Evolutionary conservation across 2,329 filamentous ascomycete species (phyloP).

Genomic region (Eurotiales sp.): DNA sequence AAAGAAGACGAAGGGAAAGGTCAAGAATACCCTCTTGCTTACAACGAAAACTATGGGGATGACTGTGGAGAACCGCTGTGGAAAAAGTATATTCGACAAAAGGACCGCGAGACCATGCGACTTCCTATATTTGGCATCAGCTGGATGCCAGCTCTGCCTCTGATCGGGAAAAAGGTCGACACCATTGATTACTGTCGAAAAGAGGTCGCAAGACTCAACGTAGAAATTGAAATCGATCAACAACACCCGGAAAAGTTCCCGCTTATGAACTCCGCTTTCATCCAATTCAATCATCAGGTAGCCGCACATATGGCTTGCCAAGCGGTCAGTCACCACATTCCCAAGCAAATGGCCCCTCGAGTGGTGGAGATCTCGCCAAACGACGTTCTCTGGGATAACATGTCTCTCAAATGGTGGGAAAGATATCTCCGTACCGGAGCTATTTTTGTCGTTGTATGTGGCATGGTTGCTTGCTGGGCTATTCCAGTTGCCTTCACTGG

Average conservation of each 20-base stretch:
- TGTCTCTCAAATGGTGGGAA: constrained; percentile 94
- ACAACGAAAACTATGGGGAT: constrained; percentile 59
- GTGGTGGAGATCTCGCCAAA: constrained; percentile 90
- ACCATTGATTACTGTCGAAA: constrained; percentile 88
- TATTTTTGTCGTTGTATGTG: constrained; percentile 63
- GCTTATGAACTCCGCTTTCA: constrained; percentile 92
- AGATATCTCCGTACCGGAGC: constrained; percentile 68
- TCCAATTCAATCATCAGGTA: constrained; percentile 97
- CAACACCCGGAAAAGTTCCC: constrained; percentile 80
- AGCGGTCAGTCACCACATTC: constrained; percentile 81
- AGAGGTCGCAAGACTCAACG: constrained; percentile 79
- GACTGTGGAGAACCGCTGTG: constrained; percentile 66
- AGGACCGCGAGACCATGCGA: constrained; percentile 80
- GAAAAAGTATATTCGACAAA: constrained; percentile 76
- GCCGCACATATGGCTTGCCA: constrained; percentile 98
- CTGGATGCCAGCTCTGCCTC: constrained; percentile 75
- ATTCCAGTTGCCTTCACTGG: constrained; percentile 88
- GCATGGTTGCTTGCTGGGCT: constrained; percentile 83
- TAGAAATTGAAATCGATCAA: constrained; percentile 91
- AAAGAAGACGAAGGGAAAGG: constrained; percentile 23
- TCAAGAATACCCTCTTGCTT: constrained; percentile 58
- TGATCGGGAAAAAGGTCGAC: constrained; percentile 86
- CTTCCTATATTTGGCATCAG: constrained; percentile 58
- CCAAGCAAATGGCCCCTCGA: constrained; percentile 88
- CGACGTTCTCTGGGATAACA: constrained; percentile 95